Evolutionary conservation across 768 basidiomycete genomes (phyloP).

Genomic region (Russula brevipes): DNA sequence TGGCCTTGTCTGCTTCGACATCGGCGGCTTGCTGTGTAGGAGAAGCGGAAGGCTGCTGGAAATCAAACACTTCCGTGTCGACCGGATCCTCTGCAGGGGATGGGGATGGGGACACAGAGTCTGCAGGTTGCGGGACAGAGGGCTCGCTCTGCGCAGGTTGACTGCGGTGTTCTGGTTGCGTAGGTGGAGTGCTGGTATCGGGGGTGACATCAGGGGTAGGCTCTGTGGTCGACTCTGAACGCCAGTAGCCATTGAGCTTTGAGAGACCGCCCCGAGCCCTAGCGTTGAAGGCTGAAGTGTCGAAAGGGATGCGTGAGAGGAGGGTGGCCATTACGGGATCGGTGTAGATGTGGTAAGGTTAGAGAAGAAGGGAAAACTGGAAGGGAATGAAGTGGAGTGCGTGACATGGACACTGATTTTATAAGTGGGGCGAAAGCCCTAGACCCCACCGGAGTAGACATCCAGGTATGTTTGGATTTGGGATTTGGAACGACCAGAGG

Average conservation of each 20-base stretch:
- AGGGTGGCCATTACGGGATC: constrained; percentile 11
- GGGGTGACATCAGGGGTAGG: neutral
- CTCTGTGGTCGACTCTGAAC: neutral
- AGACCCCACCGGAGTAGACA: too few relatives aligned
- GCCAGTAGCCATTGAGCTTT: constrained; percentile 6
- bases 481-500: too few relatives aligned
- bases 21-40: neutral
- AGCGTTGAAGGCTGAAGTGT: neutral
- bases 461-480: too few relatives aligned
- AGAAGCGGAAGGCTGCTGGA: constrained; percentile 10
- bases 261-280: neutral
- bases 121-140: neutral
- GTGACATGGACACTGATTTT: neutral
- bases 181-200: too few relatives aligned
- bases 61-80: constrained; percentile 14
- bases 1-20: constrained; percentile 10
- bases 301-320: constrained; percentile 15
- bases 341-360: neutral
- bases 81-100: neutral
- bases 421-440: neutral
- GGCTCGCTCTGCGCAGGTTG: neutral
- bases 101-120: neutral
- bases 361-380: neutral
- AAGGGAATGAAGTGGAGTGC: neutral
- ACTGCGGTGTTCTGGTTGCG: neutral